Conservation (phyloP, 1,284 basidiomycete genomes). For the Apiotrichum montevideense region DNA sequence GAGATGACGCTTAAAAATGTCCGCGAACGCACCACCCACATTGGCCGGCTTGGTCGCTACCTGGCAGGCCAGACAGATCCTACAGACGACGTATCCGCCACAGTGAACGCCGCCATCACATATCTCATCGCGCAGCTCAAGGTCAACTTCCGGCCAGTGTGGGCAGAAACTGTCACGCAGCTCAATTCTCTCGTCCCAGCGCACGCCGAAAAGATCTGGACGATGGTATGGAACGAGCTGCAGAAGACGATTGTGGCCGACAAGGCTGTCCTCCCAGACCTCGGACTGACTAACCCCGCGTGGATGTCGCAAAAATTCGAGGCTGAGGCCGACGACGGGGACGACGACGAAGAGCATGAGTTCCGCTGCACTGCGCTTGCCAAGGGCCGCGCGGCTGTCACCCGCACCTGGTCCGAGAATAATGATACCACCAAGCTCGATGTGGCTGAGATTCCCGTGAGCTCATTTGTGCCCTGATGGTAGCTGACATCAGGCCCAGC, state of each 20-base stretch:
- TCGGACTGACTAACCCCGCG: slow-evolving; percentile 28
- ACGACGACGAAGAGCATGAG: slow-evolving; percentile 31
- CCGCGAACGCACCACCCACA: slow-evolving; percentile 70
- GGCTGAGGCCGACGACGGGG: slow-evolving; percentile 10
- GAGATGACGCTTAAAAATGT: slow-evolving; percentile 68
- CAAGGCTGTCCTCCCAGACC: slow-evolving; percentile 20
- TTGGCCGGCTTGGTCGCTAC: slow-evolving; percentile 44
- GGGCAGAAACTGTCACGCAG: slow-evolving; percentile 70
- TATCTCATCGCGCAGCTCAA: slow-evolving; percentile 62
- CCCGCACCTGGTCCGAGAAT: slow-evolving; percentile 23
- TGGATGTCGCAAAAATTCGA: slow-evolving; percentile 24
- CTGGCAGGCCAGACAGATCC: slow-evolving; percentile 22
- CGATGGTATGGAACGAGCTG: slow-evolving; percentile 61
- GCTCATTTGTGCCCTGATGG: neutral
- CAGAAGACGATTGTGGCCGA: slow-evolving; percentile 34
- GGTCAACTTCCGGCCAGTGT: slow-evolving; percentile 81
- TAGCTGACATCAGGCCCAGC: slow-evolving; percentile 52
- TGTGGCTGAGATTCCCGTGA: slow-evolving; percentile 30
- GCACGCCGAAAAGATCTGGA: slow-evolving; percentile 68
- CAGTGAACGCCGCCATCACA: slow-evolving; percentile 14
- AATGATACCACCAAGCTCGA: slow-evolving; percentile 24
- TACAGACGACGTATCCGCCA: slow-evolving; percentile 9
- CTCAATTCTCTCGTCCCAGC: slow-evolving; percentile 57
- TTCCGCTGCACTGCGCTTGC: slow-evolving; percentile 38
- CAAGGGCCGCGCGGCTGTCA: slow-evolving; percentile 18